Conservation (phyloP, 176 grass and related monocot genomes). For the Oryza australiensis region DNA sequence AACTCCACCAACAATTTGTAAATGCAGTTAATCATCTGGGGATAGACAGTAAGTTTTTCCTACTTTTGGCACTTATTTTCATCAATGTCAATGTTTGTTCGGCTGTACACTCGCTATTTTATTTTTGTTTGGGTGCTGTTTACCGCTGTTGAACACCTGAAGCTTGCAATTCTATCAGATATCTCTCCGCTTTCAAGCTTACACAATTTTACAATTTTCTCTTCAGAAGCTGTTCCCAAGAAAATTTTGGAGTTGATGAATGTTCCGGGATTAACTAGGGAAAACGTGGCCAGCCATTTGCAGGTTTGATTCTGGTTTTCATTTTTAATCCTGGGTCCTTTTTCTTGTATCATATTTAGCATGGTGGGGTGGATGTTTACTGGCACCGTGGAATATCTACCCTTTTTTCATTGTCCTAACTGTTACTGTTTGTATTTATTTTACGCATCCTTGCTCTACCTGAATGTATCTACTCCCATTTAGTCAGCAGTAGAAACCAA, state of each 20-base stretch:
- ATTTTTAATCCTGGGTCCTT: not conserved
- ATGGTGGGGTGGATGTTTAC: not conserved
- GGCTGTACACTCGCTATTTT: constrained; percentile 21
- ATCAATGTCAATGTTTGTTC: not conserved
- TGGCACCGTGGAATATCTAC: not conserved
- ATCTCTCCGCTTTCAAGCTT: constrained; percentile 32
- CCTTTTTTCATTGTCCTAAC: not conserved
- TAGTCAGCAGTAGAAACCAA: not conserved
- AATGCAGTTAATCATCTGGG: constrained; percentile 97
- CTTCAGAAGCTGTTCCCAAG: constrained; percentile 96
- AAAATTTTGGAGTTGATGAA: constrained; percentile 99
- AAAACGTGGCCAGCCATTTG: constrained; percentile 99
- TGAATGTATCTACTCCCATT: not conserved
- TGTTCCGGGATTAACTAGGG: constrained; percentile 97
- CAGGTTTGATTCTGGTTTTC: constrained; percentile 69
- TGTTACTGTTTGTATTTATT: not conserved
- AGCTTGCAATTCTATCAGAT: not conserved
- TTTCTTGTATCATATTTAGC: constrained; percentile 25
- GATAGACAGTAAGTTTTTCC: constrained; percentile 79
- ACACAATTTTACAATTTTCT: constrained; percentile 29
- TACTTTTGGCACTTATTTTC: constrained; percentile 15
- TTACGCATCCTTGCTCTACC: constrained; percentile 6
- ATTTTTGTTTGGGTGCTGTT: constrained; percentile 8
- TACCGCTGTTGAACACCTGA: not conserved
- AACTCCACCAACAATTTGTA: constrained; percentile 98